Conservation (phyloP, 345 rosid genomes). For the Nephelium lappaceum region DNA sequence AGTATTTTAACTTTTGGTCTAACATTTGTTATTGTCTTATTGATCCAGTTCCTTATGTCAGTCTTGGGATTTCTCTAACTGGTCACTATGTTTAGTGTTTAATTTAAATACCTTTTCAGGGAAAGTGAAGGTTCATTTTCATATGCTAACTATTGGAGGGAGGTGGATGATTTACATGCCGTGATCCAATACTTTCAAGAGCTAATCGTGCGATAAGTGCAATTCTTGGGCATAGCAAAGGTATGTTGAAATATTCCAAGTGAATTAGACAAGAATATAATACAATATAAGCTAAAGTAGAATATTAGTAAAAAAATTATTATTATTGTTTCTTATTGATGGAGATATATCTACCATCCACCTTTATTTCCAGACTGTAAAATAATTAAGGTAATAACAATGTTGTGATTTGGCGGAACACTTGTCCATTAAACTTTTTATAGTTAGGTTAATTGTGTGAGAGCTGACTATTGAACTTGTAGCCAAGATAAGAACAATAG, state of each 20-base stretch:
- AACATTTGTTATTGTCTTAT: background rate
- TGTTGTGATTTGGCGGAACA: background rate
- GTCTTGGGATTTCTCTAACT: background rate
- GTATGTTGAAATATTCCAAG: slow-evolving; percentile 33
- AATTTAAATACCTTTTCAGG: slow-evolving; percentile 35
- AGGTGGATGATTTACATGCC: slow-evolving; percentile 74
- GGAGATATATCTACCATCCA: background rate
- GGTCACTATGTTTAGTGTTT: slow-evolving; percentile 8
- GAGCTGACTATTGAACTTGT: background rate
- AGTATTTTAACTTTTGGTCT: background rate
- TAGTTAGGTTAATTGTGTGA: background rate
- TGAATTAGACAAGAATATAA: background rate
- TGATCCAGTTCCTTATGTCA: slow-evolving; percentile 4
- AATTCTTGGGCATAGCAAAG: slow-evolving; percentile 86
- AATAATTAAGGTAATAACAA: background rate
- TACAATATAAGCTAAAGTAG: background rate
- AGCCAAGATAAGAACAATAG: background rate
- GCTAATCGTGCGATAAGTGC: slow-evolving; percentile 45
- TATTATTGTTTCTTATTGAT: background rate
- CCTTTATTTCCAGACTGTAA: background rate
- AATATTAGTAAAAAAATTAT: background rate
- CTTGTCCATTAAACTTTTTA: background rate
- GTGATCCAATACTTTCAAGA: slow-evolving; percentile 52
- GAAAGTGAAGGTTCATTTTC: slow-evolving; percentile 85
- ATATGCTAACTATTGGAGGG: slow-evolving; percentile 67